Percentiles rank a stretch among this genome's conserved stretches.
phyloP scores from a whole-genome alignment of 106 monocot species.

The Chionographis japonica region DNA sequence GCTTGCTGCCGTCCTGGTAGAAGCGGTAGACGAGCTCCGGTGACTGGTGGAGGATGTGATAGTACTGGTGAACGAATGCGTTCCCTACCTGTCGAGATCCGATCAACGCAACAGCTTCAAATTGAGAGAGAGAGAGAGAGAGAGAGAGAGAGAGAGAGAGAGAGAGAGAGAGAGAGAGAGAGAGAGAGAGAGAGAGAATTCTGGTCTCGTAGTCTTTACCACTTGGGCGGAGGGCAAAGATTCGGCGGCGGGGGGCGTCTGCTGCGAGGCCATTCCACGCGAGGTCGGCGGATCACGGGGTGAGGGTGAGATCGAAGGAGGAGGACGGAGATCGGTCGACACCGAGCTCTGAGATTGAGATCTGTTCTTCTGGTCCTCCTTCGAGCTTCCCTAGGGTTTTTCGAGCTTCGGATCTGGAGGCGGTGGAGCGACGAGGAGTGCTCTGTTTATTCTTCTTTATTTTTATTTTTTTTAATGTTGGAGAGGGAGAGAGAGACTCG shows the following conservation, averaged over 20 bases:
- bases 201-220: constrained; percentile 5
- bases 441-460: too few relatives aligned
- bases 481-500: too few relatives aligned
- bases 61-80: constrained; percentile 82
- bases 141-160: constrained; percentile 3
- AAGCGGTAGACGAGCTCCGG: constrained; percentile 69
- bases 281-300: too few relatives aligned
- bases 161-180: constrained; percentile 1
- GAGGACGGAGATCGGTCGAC: too few relatives aligned
- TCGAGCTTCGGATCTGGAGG: too few relatives aligned
- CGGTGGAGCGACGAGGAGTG: too few relatives aligned
- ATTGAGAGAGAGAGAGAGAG: constrained; percentile 1
- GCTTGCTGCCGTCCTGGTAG: constrained; percentile 71
- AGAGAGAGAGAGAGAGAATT: not conserved
- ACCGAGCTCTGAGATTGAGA: too few relatives aligned
- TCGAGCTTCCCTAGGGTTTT: too few relatives aligned
- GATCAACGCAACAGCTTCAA: not conserved
- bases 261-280: constrained; percentile 4
- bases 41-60: constrained; percentile 67
- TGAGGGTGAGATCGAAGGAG: too few relatives aligned
- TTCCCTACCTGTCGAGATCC: constrained; percentile 46
- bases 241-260: constrained; percentile 1
- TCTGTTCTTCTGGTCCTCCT: too few relatives aligned
- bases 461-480: too few relatives aligned
- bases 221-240: constrained; percentile 22